Conservation (phyloP, 257 asterid species). For the Solanum chiquidenum region DNA sequence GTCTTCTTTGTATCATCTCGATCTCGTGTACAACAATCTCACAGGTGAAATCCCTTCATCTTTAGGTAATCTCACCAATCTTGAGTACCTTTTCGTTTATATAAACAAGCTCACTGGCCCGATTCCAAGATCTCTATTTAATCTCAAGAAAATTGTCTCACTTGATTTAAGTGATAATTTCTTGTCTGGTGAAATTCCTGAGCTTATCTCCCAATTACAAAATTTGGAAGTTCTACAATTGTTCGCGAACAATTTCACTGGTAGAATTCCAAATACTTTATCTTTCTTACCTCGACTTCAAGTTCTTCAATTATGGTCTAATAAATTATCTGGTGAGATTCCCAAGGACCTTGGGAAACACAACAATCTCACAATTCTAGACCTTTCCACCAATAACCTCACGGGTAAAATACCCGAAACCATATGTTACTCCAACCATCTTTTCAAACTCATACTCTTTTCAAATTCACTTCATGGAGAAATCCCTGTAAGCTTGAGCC, state of each 20-base stretch:
- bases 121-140: constrained; percentile 45
- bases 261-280: constrained; percentile 53
- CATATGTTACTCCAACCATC: constrained; percentile 36
- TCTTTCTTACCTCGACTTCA: constrained; percentile 49
- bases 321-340: constrained; percentile 46
- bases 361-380: constrained; percentile 60
- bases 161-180: constrained; percentile 76
- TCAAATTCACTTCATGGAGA: constrained; percentile 57
- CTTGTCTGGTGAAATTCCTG: constrained; percentile 61
- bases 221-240: constrained; percentile 65
- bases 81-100: constrained; percentile 52
- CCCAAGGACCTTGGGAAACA: constrained; percentile 48
- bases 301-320: constrained; percentile 80
- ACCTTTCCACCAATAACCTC: constrained; percentile 72
- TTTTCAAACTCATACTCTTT: constrained; percentile 71
- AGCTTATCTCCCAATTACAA: constrained; percentile 16
- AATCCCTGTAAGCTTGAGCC: constrained; percentile 38
- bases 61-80: constrained; percentile 65
- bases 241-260: constrained; percentile 61
- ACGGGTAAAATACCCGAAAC: constrained; percentile 53
- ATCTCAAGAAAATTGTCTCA: constrained; percentile 38
- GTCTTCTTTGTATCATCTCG: constrained; percentile 40
- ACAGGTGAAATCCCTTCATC: constrained; percentile 75
- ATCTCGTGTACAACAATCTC: constrained; percentile 69
- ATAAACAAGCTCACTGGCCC: constrained; percentile 61